Evolutionary conservation across 2,329 filamentous ascomycete genomes (phyloP).

Genomic region (Chrysoporthe austroafricana): DNA sequence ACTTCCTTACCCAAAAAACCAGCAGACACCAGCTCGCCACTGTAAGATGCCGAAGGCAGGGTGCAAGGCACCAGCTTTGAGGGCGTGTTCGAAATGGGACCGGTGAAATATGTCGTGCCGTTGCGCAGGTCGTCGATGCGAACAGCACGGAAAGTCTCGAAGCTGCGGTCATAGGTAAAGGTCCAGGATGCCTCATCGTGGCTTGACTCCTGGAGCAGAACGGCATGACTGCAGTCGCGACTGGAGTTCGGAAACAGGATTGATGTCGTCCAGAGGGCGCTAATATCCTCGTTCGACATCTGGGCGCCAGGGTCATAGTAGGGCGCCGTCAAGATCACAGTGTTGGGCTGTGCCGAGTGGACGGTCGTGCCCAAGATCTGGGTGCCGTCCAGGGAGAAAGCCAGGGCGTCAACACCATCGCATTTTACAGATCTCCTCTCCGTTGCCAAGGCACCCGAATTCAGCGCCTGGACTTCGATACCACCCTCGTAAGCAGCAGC

Average conservation of each 20-base stretch:
- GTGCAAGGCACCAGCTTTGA: constrained; percentile 70
- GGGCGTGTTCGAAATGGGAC: constrained; percentile 59
- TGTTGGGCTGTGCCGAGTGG: constrained; percentile 65
- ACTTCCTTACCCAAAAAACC: constrained; percentile 74
- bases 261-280: constrained; percentile 82
- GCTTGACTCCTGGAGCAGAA: constrained; percentile 65
- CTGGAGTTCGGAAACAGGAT: constrained; percentile 84
- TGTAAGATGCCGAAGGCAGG: constrained; percentile 68
- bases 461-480: constrained; percentile 84
- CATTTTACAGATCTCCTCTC: constrained; percentile 80
- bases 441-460: constrained; percentile 63
- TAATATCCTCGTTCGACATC: constrained; percentile 68
- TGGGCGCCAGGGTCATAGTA: constrained; percentile 75
- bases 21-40: constrained; percentile 73
- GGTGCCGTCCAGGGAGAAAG: constrained; percentile 78
- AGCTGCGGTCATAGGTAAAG: constrained; percentile 76
- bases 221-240: constrained; percentile 76
- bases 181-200: constrained; percentile 74
- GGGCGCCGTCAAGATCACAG: constrained; percentile 77
- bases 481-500: constrained; percentile 85
- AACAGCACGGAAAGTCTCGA: constrained; percentile 78
- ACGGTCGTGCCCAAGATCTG: constrained; percentile 78
- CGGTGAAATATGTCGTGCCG: constrained; percentile 79
- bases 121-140: constrained; percentile 75
- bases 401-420: constrained; percentile 72